Percentiles rank a stretch among this genome's conserved stretches.
Conservation (phyloP, 768 basidiomycete species). For the Kwoniella botswanensis region DNA sequence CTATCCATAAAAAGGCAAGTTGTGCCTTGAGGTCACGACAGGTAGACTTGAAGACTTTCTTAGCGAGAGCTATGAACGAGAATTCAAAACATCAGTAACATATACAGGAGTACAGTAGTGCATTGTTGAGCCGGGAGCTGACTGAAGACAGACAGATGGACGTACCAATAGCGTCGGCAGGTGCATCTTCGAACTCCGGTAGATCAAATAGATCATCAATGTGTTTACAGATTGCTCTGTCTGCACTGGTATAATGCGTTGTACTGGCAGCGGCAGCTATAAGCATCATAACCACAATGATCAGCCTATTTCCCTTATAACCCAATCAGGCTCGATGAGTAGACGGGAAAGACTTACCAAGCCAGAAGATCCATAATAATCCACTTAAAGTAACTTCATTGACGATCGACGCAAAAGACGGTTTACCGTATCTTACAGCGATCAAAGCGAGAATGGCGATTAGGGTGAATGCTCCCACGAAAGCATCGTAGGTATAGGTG, state of each 20-base stretch:
- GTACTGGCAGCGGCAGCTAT: slow-evolving; percentile 31
- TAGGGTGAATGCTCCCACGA: slow-evolving; percentile 43
- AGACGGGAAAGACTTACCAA: slow-evolving; percentile 28
- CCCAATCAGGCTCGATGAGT: not conserved
- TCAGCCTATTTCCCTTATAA: not conserved
- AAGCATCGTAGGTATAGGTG: slow-evolving; percentile 40
- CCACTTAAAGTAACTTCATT: slow-evolving; percentile 4
- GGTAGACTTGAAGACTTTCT: slow-evolving; percentile 38
- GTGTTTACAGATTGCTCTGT: slow-evolving; percentile 39
- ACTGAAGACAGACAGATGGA: not conserved
- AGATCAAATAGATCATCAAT: slow-evolving; percentile 38
- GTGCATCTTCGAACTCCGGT: slow-evolving; percentile 34
- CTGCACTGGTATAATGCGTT: slow-evolving; percentile 30
- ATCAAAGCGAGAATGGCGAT: slow-evolving; percentile 24
- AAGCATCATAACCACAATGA: not conserved
- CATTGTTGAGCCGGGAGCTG: no score
- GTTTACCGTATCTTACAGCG: slow-evolving; percentile 2
- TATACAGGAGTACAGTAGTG: not conserved
- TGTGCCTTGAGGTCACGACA: slow-evolving; percentile 38
- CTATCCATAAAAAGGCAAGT: slow-evolving; percentile 46
- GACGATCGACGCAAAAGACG: not conserved
- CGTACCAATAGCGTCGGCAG: slow-evolving; percentile 27
- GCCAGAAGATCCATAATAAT: slow-evolving; percentile 40
- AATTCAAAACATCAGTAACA: not conserved
- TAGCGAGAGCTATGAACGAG: slow-evolving; percentile 17